Conservation (phyloP, 1,139 yeast species). For the Yamadazyma membranifaciens region DNA sequence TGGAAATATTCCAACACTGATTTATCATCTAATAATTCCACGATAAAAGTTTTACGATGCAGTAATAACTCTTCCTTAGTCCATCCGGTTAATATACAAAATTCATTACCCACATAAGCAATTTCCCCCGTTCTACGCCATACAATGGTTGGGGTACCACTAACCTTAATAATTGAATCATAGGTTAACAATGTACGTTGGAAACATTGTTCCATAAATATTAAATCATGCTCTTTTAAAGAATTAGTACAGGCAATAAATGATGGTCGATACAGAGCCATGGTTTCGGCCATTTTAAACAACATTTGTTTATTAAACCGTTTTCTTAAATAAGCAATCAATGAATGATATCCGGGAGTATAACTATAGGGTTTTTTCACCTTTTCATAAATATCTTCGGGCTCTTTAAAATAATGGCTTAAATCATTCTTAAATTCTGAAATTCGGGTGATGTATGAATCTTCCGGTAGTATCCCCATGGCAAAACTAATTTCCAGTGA, state of each 20-base stretch:
- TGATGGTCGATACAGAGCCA: conserved; percentile 88
- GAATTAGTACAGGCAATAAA: conserved; percentile 92
- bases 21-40: conserved; percentile 85
- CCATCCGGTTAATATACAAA: conserved; percentile 91
- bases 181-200: conserved; percentile 88
- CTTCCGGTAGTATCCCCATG: conserved; percentile 48
- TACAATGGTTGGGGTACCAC: conserved; percentile 92
- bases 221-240: conserved; percentile 82
- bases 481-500: conserved; percentile 53
- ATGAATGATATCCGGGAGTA: conserved; percentile 85
- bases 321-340: conserved; percentile 68
- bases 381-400: conserved; percentile 76
- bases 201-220: conserved; percentile 94
- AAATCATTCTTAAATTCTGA: conserved; percentile 18
- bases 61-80: conserved; percentile 61
- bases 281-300: conserved; percentile 80
- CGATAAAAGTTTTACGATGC: conserved; percentile 61
- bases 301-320: conserved; percentile 71
- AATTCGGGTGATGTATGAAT: conserved; percentile 24
- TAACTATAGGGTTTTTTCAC: conserved; percentile 79
- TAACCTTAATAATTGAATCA: conserved; percentile 75
- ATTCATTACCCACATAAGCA: conserved; percentile 91
- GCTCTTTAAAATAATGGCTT: conserved; percentile 49
- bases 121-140: conserved; percentile 97
- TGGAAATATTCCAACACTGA: conserved; percentile 87